Evolutionary conservation across 108 stramenopile species (phyloP).

Genomic region (Epipyxis sp.): DNA sequence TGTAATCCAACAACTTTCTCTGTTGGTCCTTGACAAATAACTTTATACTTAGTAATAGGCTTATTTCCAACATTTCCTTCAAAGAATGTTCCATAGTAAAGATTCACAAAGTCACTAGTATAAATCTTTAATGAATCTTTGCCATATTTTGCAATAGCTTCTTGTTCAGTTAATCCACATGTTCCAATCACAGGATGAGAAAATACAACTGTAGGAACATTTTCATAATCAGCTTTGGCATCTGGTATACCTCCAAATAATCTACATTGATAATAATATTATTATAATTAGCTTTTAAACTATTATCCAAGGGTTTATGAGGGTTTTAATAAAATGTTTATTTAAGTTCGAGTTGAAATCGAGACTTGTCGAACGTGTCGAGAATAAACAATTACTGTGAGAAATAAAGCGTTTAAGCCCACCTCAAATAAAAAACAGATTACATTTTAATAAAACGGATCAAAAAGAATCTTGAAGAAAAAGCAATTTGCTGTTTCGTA

Average conservation of each 20-base stretch:
- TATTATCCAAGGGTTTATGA: too few species aligned
- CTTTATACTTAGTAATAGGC: conserved; percentile 83
- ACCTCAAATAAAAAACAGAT: too few species aligned
- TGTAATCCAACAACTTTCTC: conserved; percentile 91
- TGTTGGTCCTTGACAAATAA: conserved; percentile 72
- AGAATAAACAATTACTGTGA: too few species aligned
- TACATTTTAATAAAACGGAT: too few species aligned
- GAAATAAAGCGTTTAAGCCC: too few species aligned
- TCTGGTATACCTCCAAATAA: conserved; percentile 64
- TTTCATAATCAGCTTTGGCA: conserved; percentile 68
- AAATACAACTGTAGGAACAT: conserved; percentile 83
- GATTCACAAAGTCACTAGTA: conserved; percentile 77
- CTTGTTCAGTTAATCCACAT: conserved; percentile 64
- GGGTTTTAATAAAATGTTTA: too few species aligned
- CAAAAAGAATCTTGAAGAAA: too few species aligned
- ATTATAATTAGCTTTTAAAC: too few species aligned
- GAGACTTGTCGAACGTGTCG: too few species aligned
- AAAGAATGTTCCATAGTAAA: conserved; percentile 80
- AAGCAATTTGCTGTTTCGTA: too few species aligned
- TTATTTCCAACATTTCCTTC: conserved; percentile 78
- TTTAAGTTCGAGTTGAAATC: too few species aligned
- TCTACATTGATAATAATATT: too few species aligned
- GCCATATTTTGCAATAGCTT: conserved; percentile 79
- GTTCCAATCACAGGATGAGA: conserved; percentile 67
- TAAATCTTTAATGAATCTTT: conserved; percentile 81